phyloP scores from a whole-genome alignment of 495 filamentous ascomycete species.

The Aspergillus saccharolyticus region DNA sequence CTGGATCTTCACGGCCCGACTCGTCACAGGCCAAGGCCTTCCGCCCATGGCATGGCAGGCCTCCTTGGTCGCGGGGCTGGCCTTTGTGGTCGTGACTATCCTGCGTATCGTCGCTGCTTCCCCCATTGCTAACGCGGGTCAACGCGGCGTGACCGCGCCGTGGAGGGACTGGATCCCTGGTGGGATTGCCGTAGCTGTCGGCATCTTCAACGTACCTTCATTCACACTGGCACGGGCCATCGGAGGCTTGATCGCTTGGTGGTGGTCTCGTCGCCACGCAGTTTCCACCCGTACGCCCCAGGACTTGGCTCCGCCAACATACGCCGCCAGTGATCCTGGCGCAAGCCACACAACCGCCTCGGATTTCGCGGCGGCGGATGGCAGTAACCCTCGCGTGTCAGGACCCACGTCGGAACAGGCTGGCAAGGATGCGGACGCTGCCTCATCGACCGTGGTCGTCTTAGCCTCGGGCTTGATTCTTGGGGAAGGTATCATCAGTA shows the following conservation, averaged over 20 bases:
- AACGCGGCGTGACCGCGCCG: constrained; percentile 22
- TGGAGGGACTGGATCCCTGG: constrained; percentile 64
- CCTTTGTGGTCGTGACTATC: constrained; percentile 67
- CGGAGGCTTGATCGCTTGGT: constrained; percentile 82
- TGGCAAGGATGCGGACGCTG: constrained; percentile 35
- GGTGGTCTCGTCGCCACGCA: constrained; percentile 41
- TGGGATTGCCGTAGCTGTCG: constrained; percentile 92
- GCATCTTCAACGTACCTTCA: constrained; percentile 96
- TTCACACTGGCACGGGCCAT: constrained; percentile 89
- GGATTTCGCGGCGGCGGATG: constrained; percentile 1
- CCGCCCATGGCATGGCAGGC: constrained; percentile 76
- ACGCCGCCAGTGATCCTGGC: not conserved
- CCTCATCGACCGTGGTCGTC: constrained; percentile 55
- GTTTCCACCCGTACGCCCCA: not conserved
- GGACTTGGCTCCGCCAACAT: not conserved
- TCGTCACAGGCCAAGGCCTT: constrained; percentile 90
- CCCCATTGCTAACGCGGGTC: constrained; percentile 26
- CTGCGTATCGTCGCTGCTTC: constrained; percentile 55
- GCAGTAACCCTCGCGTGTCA: not conserved
- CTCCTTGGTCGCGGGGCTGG: constrained; percentile 60
- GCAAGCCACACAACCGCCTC: not conserved
- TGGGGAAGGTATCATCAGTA: constrained; percentile 90
- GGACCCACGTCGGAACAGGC: constrained; percentile 21
- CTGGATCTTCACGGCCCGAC: constrained; percentile 91
- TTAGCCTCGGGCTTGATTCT: constrained; percentile 77